These are phyloP conservation scores for Diospyros kaki DNA, from an alignment of 148 eudicot genomes.

Conservation along the genomic window DNA sequence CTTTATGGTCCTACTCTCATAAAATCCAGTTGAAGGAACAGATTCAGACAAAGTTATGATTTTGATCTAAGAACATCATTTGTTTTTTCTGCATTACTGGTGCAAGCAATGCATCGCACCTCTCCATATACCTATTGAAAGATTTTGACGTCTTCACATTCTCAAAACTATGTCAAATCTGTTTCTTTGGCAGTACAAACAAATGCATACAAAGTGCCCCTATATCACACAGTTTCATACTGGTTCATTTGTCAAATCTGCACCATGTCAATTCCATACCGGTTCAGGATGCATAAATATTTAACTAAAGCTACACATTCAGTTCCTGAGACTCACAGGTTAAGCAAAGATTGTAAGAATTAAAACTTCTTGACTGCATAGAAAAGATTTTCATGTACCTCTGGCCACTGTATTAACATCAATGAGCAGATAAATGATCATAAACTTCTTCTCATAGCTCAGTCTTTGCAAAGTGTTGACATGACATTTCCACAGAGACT, in stretches of 20 bases:
- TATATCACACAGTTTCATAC: too few species aligned
- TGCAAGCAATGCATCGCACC: too few species aligned
- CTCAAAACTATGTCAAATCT: background rate
- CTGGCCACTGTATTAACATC: slow-evolving; percentile 1
- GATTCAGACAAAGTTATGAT: too few species aligned
- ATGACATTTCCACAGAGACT: background rate
- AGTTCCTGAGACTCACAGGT: background rate
- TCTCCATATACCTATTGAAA: too few species aligned
- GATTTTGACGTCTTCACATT: too few species aligned
- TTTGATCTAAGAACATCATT: too few species aligned
- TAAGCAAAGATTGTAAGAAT: background rate
- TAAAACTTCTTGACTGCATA: background rate
- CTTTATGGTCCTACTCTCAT: too few species aligned
- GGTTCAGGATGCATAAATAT: slow-evolving; percentile 5
- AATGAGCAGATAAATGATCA: background rate
- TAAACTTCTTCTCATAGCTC: background rate
- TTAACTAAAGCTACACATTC: background rate
- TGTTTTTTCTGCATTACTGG: too few species aligned
- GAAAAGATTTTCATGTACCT: slow-evolving; percentile 6
- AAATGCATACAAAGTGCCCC: background rate
- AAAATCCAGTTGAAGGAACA: too few species aligned
- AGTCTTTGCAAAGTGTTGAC: background rate
- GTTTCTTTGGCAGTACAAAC: background rate
- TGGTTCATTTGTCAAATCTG: too few species aligned
- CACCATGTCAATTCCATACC: too few species aligned